Evolutionary conservation across 2,329 filamentous ascomycete genomes (phyloP), one percentile per base, ranked within the genome.

Genomic region (Juglanconis sp.): DNA sequence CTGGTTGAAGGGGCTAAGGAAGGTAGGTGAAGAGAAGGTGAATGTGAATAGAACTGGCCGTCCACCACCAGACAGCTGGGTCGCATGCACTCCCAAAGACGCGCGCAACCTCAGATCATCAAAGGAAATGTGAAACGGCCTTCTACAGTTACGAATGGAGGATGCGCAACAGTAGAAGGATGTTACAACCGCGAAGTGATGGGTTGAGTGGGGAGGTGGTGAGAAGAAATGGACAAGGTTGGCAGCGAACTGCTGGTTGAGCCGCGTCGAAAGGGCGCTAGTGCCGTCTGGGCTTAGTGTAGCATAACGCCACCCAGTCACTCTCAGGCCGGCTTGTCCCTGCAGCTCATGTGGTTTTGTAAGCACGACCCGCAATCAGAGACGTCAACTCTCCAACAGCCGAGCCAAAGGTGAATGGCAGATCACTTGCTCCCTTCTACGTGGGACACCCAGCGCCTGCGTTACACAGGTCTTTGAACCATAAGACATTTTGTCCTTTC

Each of bases 21-120:
- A 50, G 48, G 36, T 8, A 38, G 30, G 54, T 8, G 42, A 54
- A 53, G 32, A 42, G 46, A n/a, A 49, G 15, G 17, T 51, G 53
- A 47, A 35, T 53, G 53, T 49, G 56, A 59, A 62, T 64, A 64
- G 60, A 64, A 64, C 60, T 60, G 53, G 60, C 55, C 55, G 55
- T 47, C 62, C 49, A 60, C 56, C 56, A 59, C 48, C 59, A 56
- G 46, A 40, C 62, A 59, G 59, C 62, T 61, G 56, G 57, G 51
- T 51, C 62, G 60, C 62, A 64, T 57, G 53, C 48, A 58, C 60
- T 62, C 60, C 24, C 57, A 49, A 59, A 57, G 59, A 50, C 32
- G 50, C 62, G 50, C 53, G 40, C 49, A 55, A 36, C 35, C 55
- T 60, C 53, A 57, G 49, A 57, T 53, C 60, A 62, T 64, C 60